Conservation (phyloP, 257 asterid genomes). For the Gardenia jasminoides region DNA sequence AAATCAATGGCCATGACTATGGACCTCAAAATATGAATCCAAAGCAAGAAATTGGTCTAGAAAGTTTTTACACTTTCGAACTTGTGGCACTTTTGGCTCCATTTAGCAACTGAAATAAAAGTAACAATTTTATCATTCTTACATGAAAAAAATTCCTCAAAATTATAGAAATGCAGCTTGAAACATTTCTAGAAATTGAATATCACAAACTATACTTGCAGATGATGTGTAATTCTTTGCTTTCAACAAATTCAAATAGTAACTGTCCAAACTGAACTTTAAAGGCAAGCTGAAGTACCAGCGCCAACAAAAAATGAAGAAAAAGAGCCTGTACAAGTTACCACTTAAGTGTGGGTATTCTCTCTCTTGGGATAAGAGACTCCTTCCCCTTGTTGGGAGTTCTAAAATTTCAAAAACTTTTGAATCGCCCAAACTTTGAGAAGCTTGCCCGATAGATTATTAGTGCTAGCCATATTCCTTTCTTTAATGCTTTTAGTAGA, state of each 20-base stretch:
- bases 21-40: background rate
- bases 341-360: conserved; percentile 89
- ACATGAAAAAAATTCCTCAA: background rate
- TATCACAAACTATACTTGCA: background rate
- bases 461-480: too few species aligned
- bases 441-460: too few species aligned
- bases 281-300: background rate
- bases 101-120: background rate
- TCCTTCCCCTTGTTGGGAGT: too few species aligned
- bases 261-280: too few species aligned
- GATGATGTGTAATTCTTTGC: background rate
- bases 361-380: too few species aligned
- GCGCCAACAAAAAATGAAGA: background rate
- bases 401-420: too few species aligned
- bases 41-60: background rate
- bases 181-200: background rate
- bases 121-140: background rate
- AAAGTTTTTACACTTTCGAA: background rate
- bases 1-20: background rate
- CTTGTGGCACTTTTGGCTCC: background rate
- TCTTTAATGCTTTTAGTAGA: too few species aligned
- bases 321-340: conserved; percentile 12
- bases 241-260: background rate
- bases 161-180: background rate
- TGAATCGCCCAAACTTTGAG: too few species aligned